Evolutionary conservation across 2,329 filamentous ascomycete species (phyloP).

Genomic region (Knufia petricola): DNA sequence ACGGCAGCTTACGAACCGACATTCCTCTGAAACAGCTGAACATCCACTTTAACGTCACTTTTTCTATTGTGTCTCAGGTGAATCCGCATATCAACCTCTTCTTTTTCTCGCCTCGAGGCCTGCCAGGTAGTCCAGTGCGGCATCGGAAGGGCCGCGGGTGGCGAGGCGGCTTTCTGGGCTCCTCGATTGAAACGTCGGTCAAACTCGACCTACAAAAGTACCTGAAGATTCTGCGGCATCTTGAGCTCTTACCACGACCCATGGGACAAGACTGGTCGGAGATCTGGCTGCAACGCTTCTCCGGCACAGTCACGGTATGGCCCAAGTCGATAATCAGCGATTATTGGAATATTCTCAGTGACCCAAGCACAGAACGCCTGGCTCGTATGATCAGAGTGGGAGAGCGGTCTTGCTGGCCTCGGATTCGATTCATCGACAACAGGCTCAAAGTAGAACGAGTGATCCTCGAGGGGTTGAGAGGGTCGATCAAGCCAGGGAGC

Average conservation of each 20-base stretch:
- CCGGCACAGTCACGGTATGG: slow-evolving; percentile 93
- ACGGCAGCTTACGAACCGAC: slow-evolving; percentile 85
- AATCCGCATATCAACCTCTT: slow-evolving; percentile 98
- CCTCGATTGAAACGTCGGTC: slow-evolving; percentile 84
- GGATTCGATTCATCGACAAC: slow-evolving; percentile 83
- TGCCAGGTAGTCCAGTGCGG: slow-evolving; percentile 85
- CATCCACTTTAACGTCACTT: slow-evolving; percentile 96
- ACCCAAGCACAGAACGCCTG: slow-evolving; percentile 65
- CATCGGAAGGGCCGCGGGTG: slow-evolving; percentile 88
- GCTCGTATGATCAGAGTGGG: slow-evolving; percentile 85
- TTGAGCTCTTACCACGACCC: slow-evolving; percentile 82
- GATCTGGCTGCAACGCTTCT: slow-evolving; percentile 91
- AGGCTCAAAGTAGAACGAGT: slow-evolving; percentile 70
- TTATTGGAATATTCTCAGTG: slow-evolving; percentile 75
- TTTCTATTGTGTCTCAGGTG: slow-evolving; percentile 77
- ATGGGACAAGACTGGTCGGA: slow-evolving; percentile 94
- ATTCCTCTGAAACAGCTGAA: slow-evolving; percentile 92
- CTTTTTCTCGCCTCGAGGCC: slow-evolving; percentile 91
- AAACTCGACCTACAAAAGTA: slow-evolving; percentile 97
- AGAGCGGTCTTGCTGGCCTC: slow-evolving; percentile 80
- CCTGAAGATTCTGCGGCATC: slow-evolving; percentile 85
- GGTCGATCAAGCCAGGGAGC: slow-evolving; percentile 24
- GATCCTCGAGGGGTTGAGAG: slow-evolving; percentile 46
- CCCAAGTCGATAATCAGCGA: slow-evolving; percentile 70
- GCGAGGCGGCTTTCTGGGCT: slow-evolving; percentile 90